phyloP scores from a whole-genome alignment of 2,329 filamentous ascomycete genomes.

The Diaporthe nobilis region DNA sequence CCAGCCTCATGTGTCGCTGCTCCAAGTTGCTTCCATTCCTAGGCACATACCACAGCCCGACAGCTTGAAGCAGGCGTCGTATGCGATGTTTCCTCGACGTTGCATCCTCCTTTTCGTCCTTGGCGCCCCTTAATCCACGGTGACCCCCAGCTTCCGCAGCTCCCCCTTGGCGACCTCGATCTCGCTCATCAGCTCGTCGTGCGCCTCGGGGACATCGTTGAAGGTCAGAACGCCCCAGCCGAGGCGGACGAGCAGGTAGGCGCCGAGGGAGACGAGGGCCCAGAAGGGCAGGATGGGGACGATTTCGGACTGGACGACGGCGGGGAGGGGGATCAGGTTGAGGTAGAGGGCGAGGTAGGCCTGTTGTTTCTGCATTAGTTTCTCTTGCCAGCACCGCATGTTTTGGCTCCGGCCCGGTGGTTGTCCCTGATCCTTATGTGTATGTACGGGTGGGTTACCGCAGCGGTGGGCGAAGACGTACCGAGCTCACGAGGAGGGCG shows the following conservation, averaged over 20 bases:
- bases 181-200: constrained; percentile 89
- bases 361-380: constrained; percentile 62
- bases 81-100: too few relatives aligned
- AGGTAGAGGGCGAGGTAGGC: constrained; percentile 91
- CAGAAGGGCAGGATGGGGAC: constrained; percentile 95
- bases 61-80: neutral
- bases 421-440: neutral
- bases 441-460: neutral
- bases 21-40: neutral
- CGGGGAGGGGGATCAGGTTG: constrained; percentile 84
- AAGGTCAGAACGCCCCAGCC: constrained; percentile 95
- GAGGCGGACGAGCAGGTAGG: constrained; percentile 91
- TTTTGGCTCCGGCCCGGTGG: constrained; percentile 39
- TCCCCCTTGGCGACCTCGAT: constrained; percentile 84
- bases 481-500: constrained; percentile 87
- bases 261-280: constrained; percentile 90
- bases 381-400: constrained; percentile 6
- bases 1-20: neutral
- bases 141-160: constrained; percentile 80
- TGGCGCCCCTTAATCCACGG: constrained; percentile 74
- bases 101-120: neutral
- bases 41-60: neutral
- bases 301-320: constrained; percentile 84
- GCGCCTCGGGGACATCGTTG: constrained; percentile 93
- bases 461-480: constrained; percentile 60